A percentile compares a stretch with the other conserved stretches of the same genome.
Evolutionary conservation across 768 basidiomycete species (phyloP).

Genomic region (Suillus subalutaceus): DNA sequence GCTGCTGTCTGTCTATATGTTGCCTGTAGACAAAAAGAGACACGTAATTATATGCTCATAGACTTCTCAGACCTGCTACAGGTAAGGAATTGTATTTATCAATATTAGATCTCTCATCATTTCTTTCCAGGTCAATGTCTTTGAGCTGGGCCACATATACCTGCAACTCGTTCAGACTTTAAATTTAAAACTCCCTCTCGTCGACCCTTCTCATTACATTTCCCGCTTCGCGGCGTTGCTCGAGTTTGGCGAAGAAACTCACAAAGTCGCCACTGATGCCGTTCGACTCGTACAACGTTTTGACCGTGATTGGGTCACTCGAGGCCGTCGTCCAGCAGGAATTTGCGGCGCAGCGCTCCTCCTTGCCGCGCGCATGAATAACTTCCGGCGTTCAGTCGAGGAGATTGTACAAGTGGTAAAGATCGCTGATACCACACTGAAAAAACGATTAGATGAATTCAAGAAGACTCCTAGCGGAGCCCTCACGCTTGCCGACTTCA

Average conservation of each 20-base stretch:
- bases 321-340: constrained; percentile 92
- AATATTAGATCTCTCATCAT: background rate
- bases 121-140: constrained; percentile 83
- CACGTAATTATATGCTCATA: constrained; percentile 94
- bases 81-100: constrained; percentile 40
- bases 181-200: constrained; percentile 80
- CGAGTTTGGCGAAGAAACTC: constrained; percentile 94
- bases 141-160: constrained; percentile 94
- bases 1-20: constrained; percentile 96
- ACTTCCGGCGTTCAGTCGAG: constrained; percentile 88
- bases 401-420: constrained; percentile 99
- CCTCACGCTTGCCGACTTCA: constrained; percentile 86
- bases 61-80: constrained; percentile 97
- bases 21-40: constrained; percentile 90
- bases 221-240: constrained; percentile 92
- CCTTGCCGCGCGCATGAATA: constrained; percentile 98
- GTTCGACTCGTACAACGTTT: constrained; percentile 92
- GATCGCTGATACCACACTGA: constrained; percentile 93
- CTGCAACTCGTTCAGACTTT: constrained; percentile 91
- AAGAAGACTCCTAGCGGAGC: constrained; percentile 84
- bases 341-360: constrained; percentile 96
- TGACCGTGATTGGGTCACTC: constrained; percentile 96
- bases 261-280: constrained; percentile 90
- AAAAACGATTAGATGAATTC: constrained; percentile 95
- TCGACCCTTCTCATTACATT: constrained; percentile 97